Conservation (phyloP, 1,139 yeast genomes). For the Saccharomyces hybrid region DNA sequence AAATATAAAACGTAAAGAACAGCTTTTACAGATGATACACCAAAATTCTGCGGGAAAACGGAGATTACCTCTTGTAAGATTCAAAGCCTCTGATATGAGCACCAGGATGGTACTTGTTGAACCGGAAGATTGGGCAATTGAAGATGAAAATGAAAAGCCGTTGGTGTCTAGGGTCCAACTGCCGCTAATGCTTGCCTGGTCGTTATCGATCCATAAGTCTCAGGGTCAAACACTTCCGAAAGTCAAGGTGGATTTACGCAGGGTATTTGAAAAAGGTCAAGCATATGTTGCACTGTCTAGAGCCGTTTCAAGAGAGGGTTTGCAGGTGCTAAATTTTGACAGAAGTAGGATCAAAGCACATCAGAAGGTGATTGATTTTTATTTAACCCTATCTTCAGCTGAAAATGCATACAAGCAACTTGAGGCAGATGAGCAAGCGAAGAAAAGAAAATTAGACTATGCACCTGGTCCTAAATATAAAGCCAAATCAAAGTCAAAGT, state of each 20-base stretch:
- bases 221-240: constrained; percentile 90
- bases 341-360: constrained; percentile 53
- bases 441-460: neutral
- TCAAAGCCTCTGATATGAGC: constrained; percentile 62
- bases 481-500: neutral
- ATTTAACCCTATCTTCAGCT: constrained; percentile 36
- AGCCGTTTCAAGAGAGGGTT: constrained; percentile 71
- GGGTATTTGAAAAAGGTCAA: constrained; percentile 86
- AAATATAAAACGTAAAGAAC: constrained; percentile 35
- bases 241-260: constrained; percentile 71
- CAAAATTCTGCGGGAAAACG: constrained; percentile 34
- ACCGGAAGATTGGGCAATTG: constrained; percentile 68
- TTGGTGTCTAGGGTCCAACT: constrained; percentile 57
- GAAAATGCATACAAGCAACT: constrained; percentile 26
- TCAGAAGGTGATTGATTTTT: constrained; percentile 55
- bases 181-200: constrained; percentile 91
- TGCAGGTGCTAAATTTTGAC: constrained; percentile 69
- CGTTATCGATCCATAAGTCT: constrained; percentile 88
- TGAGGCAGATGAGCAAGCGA: neutral
- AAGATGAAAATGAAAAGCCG: constrained; percentile 48
- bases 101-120: constrained; percentile 65
- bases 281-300: constrained; percentile 90
- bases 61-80: constrained; percentile 68
- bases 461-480: constrained; percentile 5
- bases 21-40: constrained; percentile 35